Conservation (phyloP, 441 rosid species). For the Euphorbia schlechtendalii region DNA sequence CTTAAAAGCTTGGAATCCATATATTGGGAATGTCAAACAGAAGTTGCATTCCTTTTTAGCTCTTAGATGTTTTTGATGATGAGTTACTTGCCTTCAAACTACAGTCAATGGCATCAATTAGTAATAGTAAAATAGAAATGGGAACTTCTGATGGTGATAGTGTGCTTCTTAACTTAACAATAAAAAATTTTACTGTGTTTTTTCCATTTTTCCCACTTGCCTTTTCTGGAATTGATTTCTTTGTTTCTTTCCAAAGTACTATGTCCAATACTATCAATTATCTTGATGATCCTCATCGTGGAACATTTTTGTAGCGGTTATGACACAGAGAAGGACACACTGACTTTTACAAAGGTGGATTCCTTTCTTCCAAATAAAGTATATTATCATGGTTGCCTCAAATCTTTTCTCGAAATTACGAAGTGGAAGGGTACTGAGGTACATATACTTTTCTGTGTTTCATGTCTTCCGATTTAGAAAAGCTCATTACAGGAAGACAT, state of each 20-base stretch:
- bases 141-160: not conserved
- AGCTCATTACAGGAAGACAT: not conserved
- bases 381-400: conserved; percentile 91
- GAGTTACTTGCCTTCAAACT: not conserved
- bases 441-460: conserved; percentile 9
- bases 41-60: not conserved
- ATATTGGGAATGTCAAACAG: not conserved
- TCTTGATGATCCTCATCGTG: conserved; percentile 18
- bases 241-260: not conserved
- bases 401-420: conserved; percentile 82
- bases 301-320: conserved; percentile 53
- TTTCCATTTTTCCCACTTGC: not conserved
- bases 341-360: conserved; percentile 85
- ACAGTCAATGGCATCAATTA: no score
- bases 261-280: not conserved
- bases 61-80: not conserved
- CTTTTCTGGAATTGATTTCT: not conserved
- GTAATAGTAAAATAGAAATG: not conserved
- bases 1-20: not conserved
- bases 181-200: not conserved
- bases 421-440: conserved; percentile 99
- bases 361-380: conserved; percentile 62
- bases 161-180: not conserved
- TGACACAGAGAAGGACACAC: conserved; percentile 81
- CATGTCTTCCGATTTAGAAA: conserved; percentile 2